Evolutionary conservation across 1,139 yeast species (phyloP).

Genomic region (Hansenula sp.): DNA sequence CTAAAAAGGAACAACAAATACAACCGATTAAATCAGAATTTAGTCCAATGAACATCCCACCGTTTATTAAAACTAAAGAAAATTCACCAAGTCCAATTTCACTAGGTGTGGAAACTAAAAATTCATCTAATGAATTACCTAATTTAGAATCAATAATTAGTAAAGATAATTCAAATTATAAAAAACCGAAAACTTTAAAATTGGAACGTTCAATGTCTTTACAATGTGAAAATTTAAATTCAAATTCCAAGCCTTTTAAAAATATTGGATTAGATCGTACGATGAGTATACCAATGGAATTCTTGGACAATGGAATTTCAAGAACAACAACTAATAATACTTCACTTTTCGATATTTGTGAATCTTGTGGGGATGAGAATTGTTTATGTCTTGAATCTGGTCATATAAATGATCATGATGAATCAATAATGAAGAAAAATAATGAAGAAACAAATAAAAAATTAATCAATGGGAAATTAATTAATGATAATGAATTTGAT

Average conservation of each 20-base stretch:
- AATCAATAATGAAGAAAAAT: neutral
- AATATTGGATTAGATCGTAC: conserved; percentile 8
- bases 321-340: conserved; percentile 16
- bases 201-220: conserved; percentile 16
- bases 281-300: conserved; percentile 7
- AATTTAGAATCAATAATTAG: conserved; percentile 6
- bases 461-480: conserved; percentile 5
- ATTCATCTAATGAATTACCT: conserved; percentile 3
- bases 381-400: conserved; percentile 35
- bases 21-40: neutral
- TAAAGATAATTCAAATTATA: conserved; percentile 3
- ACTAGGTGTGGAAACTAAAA: conserved; percentile 12
- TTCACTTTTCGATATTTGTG: conserved; percentile 7
- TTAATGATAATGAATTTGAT: conserved; percentile 14
- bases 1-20: conserved; percentile 7
- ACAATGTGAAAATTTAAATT: conserved; percentile 9
- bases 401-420: neutral
- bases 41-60: neutral
- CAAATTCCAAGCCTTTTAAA: conserved; percentile 10
- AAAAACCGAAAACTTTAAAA: conserved; percentile 10
- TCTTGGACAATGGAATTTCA: conserved; percentile 5
- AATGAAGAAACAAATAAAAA: neutral
- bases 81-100: conserved; percentile 25
- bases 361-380: conserved; percentile 31
- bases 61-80: conserved; percentile 13